These are phyloP conservation scores for Entomortierella chlamydospora DNA, from an alignment of 192 early-diverging fungal species.

Conservation along the genomic window DNA sequence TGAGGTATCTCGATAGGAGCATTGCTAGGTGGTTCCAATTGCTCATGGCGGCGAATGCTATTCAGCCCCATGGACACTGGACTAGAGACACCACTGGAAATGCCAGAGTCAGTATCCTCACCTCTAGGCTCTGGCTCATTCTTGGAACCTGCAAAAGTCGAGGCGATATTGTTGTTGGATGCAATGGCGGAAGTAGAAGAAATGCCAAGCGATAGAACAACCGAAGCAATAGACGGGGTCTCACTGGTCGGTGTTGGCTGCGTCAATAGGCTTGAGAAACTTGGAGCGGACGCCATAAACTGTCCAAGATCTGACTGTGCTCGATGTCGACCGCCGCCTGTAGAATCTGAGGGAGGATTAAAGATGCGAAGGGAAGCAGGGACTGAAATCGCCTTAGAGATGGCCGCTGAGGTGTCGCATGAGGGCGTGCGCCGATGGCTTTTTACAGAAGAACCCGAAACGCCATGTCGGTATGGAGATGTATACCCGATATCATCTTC, in stretches of 20 bases:
- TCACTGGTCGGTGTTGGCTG: not conserved
- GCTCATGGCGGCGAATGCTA: not conserved
- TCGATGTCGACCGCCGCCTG: not conserved
- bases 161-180: not conserved
- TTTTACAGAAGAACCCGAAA: conserved; percentile 39
- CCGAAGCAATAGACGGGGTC: not conserved
- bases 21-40: not conserved
- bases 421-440: conserved; percentile 45
- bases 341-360: not conserved
- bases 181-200: not conserved
- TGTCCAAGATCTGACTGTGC: conserved; percentile 2
- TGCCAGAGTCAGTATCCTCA: conserved; percentile 8
- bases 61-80: not conserved
- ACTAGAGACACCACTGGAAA: conserved; percentile 15
- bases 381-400: not conserved
- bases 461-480: conserved; percentile 43
- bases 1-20: not conserved
- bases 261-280: not conserved
- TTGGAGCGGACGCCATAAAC: not conserved
- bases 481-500: conserved; percentile 50
- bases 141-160: not conserved
- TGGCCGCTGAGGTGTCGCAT: conserved; percentile 3
- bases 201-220: not conserved
- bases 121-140: not conserved
- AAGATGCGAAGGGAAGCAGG: conserved; percentile 3